Evolutionary conservation across 164 flowering plant genomes (phyloP), one percentile per base, ranked within the genome.

Genomic region (Pachysandra terminalis): DNA sequence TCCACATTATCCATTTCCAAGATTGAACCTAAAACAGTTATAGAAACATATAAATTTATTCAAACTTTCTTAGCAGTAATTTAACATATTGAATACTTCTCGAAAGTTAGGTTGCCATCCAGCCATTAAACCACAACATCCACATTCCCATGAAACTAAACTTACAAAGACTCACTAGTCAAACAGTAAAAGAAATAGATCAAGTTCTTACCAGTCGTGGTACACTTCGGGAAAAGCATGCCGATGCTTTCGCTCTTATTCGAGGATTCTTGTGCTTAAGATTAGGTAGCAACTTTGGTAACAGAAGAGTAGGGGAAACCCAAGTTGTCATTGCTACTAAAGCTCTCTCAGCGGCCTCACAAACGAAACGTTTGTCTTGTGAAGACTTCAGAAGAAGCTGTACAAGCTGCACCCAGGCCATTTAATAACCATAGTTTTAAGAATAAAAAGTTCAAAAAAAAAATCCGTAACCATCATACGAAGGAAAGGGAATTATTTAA

Each of bases 361-460:
- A 94, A n/a, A 94, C 95, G 81, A 94, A 94, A 16, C 84, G 80
- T 66, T 94, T 94, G 78, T 91, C 96, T 77, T 94, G 98, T 41
- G 98, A 90, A 75, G 98, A 82, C 78, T 94, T 94, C 41, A 94
- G 90, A 69, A 91, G 96, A 73, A 94, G 90, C 78, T 91, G 98
- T 16, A 90, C 75, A 66, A 94, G 90, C 98, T 91, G 83, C 62
- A 83, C 49, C 70, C 40, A 62, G 35, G 22, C 69, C 51, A 68
- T 21, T 40, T 55, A 64, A 56, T 9, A 35, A 61, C 19, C 14
- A 35, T 51, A 19, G 45, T 37, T n/a, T 10, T 40, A 67, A 24
- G 27, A n/a, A 2, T 32, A 32, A 32, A n/a, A n/a, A n/a, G n/a
- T n/a, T n/a, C n/a, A n/a, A n/a, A n/a, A n/a, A n/a, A n/a, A n/a